Conservation (phyloP, 306 rosid genomes). For the Ormosia emarginata region DNA sequence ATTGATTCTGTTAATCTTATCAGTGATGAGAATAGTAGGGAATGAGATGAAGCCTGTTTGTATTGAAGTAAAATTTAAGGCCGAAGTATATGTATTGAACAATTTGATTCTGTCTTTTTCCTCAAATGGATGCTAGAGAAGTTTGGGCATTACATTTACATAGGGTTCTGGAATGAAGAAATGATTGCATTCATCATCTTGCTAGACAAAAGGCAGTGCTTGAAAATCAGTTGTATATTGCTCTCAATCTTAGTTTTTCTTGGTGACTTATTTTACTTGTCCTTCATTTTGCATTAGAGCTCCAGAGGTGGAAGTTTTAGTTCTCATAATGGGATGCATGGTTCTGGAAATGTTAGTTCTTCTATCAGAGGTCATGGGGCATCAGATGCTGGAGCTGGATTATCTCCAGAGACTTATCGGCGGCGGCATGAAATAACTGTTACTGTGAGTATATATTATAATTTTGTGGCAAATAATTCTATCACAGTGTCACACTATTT, state of each 20-base stretch:
- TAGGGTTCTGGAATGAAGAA: background rate
- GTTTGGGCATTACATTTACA: background rate
- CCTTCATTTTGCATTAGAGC: conserved; percentile 44
- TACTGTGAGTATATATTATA: conserved; percentile 51
- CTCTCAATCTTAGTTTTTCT: background rate
- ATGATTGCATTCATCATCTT: background rate
- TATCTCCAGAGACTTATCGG: conserved; percentile 75
- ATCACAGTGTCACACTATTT: background rate
- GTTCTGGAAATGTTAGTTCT: conserved; percentile 52
- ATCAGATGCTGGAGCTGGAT: conserved; percentile 63
- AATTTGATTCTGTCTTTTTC: background rate
- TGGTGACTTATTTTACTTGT: background rate
- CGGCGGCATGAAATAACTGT: conserved; percentile 84
- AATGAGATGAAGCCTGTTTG: background rate
- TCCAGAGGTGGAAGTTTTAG: conserved; percentile 44
- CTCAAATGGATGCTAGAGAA: background rate
- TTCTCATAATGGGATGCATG: conserved; percentile 43
- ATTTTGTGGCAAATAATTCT: background rate
- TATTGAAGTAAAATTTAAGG: background rate
- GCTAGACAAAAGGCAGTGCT: background rate
- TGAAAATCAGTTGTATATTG: background rate
- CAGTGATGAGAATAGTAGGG: background rate
- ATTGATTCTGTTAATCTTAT: background rate
- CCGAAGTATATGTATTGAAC: background rate
- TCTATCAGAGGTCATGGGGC: conserved; percentile 42